A percentile compares a stretch with the other conserved stretches of the same genome.
Conservation (phyloP, 306 rosid species). For the Delonix regia region DNA sequence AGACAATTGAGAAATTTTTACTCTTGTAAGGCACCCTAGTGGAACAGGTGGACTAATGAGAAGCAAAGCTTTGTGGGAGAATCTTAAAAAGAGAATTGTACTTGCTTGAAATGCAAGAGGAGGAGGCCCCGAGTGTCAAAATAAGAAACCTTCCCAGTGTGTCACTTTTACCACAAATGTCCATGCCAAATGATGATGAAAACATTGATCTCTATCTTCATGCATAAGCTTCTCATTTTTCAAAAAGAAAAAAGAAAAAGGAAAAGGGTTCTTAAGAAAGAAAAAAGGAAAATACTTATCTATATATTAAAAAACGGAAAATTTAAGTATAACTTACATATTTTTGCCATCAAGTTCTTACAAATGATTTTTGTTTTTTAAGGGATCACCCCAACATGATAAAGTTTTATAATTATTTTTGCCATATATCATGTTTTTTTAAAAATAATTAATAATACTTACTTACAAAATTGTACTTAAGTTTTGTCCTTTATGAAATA, state of each 20-base stretch:
- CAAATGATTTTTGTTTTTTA: background rate
- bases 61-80: slow-evolving; percentile 45
- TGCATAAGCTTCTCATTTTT: slow-evolving; percentile 34
- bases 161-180: slow-evolving; percentile 23
- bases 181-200: slow-evolving; percentile 12
- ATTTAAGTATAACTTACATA: background rate
- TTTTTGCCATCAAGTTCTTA: background rate
- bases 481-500: too few relatives aligned
- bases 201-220: slow-evolving; percentile 33
- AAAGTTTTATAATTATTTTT: too few relatives aligned
- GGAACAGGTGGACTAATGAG: slow-evolving; percentile 52
- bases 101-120: slow-evolving; percentile 61
- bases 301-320: background rate
- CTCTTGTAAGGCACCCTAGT: slow-evolving; percentile 85
- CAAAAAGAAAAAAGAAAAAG: background rate
- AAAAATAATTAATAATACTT: too few relatives aligned
- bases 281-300: too few relatives aligned
- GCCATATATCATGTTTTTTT: too few relatives aligned
- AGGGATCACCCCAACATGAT: too few relatives aligned
- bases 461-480: too few relatives aligned
- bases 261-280: too few relatives aligned
- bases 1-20: slow-evolving; percentile 28
- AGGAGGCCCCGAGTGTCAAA: slow-evolving; percentile 44
- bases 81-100: slow-evolving; percentile 41
- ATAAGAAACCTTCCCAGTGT: slow-evolving; percentile 30